A percentile compares a stretch with the other conserved stretches of the same genome.
Evolutionary conservation across 441 rosid species (phyloP).

Genomic region (Euphorbia celastroides): DNA sequence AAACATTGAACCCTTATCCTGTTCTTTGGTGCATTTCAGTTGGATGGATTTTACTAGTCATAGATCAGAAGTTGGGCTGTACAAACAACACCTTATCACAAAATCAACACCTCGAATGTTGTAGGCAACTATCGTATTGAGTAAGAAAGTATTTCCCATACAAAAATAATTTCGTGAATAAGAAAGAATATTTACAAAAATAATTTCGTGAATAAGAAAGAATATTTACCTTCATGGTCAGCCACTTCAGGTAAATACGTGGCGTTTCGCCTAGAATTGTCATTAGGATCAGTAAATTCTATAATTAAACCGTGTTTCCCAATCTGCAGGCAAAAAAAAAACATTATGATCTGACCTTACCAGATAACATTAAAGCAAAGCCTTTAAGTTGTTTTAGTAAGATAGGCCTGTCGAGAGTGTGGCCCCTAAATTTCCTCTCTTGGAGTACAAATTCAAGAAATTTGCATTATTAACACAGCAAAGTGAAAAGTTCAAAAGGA

Average conservation of each 20-base stretch:
- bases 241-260: conserved; percentile 97
- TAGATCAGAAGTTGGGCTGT: not conserved
- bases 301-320: conserved; percentile 92
- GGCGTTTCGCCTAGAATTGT: conserved; percentile 59
- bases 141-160: not conserved
- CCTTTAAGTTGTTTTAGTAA: not conserved
- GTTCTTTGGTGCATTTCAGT: not conserved
- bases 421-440: not conserved
- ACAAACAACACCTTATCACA: not conserved
- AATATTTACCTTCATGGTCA: conserved; percentile 81
- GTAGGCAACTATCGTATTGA: not conserved
- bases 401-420: not conserved
- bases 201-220: not conserved
- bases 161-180: not conserved
- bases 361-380: not conserved
- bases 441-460: not conserved
- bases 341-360: not conserved
- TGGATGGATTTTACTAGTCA: not conserved
- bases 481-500: no score
- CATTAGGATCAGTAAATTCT: conserved; percentile 75
- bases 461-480: not conserved
- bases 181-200: not conserved
- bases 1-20: no score
- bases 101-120: not conserved
- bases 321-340: conserved; percentile 39